Evolutionary conservation across 1,284 basidiomycete genomes (phyloP).

Genomic region (Ceratobasidium sp.): DNA sequence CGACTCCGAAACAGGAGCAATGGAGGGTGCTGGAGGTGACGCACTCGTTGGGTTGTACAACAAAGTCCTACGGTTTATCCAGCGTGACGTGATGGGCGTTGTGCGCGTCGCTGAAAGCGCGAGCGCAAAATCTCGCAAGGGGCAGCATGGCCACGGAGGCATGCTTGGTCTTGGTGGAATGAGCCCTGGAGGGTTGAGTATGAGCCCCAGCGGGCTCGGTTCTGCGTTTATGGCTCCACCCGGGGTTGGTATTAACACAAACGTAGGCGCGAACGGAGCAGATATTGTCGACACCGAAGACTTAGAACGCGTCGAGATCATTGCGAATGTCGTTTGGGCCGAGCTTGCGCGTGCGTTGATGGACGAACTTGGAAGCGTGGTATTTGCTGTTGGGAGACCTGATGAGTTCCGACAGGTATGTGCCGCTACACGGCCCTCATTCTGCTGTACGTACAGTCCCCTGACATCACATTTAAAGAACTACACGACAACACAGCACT

Average conservation of each 20-base stretch:
- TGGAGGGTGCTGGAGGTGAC: constrained; percentile 66
- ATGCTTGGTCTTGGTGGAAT: background rate
- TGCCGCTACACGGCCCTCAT: constrained; percentile 19
- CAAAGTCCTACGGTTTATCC: constrained; percentile 83
- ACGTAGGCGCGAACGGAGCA: background rate
- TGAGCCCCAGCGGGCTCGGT: constrained; percentile 39
- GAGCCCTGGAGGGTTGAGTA: constrained; percentile 33
- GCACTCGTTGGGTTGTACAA: constrained; percentile 82
- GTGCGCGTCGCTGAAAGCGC: constrained; percentile 71
- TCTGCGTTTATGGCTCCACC: background rate
- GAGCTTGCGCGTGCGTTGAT: constrained; percentile 83
- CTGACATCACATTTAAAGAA: constrained; percentile 64
- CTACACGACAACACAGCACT: constrained; percentile 84
- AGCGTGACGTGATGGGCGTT: constrained; percentile 75
- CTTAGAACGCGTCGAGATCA: constrained; percentile 77
- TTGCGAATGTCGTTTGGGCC: constrained; percentile 90
- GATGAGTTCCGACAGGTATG: constrained; percentile 88
- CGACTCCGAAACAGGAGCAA: constrained; percentile 1
- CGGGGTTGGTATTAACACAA: background rate
- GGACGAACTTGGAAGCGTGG: constrained; percentile 81
- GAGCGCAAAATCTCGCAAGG: constrained; percentile 60
- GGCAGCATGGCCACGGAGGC: constrained; percentile 15
- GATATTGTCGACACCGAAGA: constrained; percentile 44
- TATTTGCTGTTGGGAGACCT: constrained; percentile 92
- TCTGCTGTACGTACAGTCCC: too few relatives aligned